phyloP scores from a whole-genome alignment of 257 asterid genomes.

The Lycium ferocissimum region DNA sequence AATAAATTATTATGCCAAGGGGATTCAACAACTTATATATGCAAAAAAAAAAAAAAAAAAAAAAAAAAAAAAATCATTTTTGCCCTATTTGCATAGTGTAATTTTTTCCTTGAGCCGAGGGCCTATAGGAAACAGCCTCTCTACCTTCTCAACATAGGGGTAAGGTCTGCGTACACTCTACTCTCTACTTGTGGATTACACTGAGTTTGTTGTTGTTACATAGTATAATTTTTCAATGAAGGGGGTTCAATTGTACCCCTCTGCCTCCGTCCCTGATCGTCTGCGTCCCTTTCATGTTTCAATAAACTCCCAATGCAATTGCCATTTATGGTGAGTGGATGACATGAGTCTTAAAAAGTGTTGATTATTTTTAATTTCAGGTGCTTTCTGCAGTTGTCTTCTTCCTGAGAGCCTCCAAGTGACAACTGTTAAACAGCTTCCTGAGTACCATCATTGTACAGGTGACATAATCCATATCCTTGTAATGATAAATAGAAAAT shows the following conservation, averaged over 20 bases:
- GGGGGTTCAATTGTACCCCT: background rate
- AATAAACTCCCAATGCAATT: background rate
- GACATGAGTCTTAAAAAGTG: background rate
- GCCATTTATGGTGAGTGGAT: background rate
- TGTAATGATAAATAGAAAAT: slow-evolving; percentile 24
- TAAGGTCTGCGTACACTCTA: too few relatives aligned
- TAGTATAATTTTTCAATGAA: background rate
- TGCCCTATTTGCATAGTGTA: too few relatives aligned
- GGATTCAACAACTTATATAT: too few relatives aligned
- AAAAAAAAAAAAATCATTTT: too few relatives aligned
- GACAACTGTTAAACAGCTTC: slow-evolving; percentile 58
- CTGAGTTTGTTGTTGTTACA: too few relatives aligned
- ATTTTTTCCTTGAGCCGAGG: too few relatives aligned
- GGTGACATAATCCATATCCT: slow-evolving; percentile 38
- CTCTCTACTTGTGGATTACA: too few relatives aligned
- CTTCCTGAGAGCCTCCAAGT: slow-evolving; percentile 64
- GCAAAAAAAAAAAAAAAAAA: too few relatives aligned
- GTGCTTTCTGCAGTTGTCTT: slow-evolving; percentile 63
- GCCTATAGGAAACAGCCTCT: too few relatives aligned
- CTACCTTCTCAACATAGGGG: too few relatives aligned
- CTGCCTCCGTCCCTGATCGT: background rate
- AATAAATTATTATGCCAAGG: background rate
- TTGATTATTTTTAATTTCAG: slow-evolving; percentile 35
- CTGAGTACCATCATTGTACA: slow-evolving; percentile 52
- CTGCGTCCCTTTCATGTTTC: background rate